These are phyloP conservation scores for Dictyostelium brefeldianum DNA, from an alignment of 78 protist species.

Conservation along the genomic window DNA sequence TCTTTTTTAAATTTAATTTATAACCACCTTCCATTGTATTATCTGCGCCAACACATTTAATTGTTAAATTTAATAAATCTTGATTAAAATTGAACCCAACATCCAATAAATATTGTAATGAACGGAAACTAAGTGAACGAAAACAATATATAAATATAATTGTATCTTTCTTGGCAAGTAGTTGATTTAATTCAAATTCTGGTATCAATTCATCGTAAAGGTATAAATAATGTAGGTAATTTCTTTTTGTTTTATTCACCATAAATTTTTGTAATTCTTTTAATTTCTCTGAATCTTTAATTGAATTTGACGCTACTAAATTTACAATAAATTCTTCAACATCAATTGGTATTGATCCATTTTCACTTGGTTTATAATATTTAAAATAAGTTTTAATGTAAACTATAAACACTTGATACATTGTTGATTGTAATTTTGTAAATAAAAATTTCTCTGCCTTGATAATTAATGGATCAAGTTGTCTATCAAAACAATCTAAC, in stretches of 20 bases:
- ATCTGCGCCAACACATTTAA: too few relatives aligned
- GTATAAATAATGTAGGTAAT: background rate
- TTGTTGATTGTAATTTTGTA: background rate
- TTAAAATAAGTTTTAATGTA: conserved; percentile 4
- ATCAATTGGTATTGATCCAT: background rate
- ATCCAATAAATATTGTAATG: background rate
- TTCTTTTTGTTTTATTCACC: background rate
- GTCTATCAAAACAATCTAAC: background rate
- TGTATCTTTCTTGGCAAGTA: too few relatives aligned
- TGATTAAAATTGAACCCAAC: too few relatives aligned
- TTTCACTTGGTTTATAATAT: background rate
- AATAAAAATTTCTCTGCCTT: background rate
- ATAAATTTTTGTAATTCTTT: background rate
- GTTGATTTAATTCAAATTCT: background rate
- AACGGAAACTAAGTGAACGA: background rate
- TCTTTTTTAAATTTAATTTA: background rate
- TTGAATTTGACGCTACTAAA: background rate
- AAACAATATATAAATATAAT: background rate
- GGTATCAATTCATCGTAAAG: background rate
- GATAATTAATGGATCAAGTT: background rate
- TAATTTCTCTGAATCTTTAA: background rate
- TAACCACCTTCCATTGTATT: too few relatives aligned
- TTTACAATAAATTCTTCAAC: background rate
- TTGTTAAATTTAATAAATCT: too few relatives aligned
- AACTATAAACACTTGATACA: background rate